These are phyloP conservation scores for Exophiala sp. DNA, from an alignment of 2,329 filamentous ascomycete species.

Conservation along the genomic window DNA sequence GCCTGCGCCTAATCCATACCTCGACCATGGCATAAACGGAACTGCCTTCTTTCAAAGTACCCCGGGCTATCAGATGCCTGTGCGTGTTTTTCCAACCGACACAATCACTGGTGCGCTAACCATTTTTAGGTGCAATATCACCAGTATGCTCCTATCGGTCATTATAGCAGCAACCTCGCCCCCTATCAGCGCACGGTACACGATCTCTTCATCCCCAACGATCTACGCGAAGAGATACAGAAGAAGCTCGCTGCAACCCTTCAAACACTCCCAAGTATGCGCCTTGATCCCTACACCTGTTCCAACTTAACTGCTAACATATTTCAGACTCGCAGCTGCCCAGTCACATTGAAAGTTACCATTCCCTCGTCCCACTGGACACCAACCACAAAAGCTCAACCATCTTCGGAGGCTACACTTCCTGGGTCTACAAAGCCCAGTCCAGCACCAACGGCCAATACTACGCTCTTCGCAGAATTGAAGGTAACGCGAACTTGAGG, in stretches of 20 bases:
- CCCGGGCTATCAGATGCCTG: constrained; percentile 58
- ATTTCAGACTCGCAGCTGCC: constrained; percentile 61
- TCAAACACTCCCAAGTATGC: constrained; percentile 74
- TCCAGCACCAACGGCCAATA: constrained; percentile 81
- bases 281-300: constrained; percentile 14
- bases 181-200: constrained; percentile 81
- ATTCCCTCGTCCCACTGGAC: constrained; percentile 86
- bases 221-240: constrained; percentile 79
- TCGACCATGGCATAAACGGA: constrained; percentile 57
- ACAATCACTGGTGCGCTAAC: constrained; percentile 2
- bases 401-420: constrained; percentile 72
- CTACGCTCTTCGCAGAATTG: constrained; percentile 81
- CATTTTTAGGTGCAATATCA: constrained; percentile 71
- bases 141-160: constrained; percentile 79
- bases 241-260: constrained; percentile 79
- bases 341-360: constrained; percentile 73
- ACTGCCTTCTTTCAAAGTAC: constrained; percentile 61
- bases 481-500: constrained; percentile 49
- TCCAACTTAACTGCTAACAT: constrained; percentile 14
- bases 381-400: constrained; percentile 70
- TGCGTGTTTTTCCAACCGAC: constrained; percentile 33
- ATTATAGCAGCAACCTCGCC: constrained; percentile 72
- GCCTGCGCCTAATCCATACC: constrained; percentile 64
- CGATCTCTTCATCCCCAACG: constrained; percentile 87
- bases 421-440: constrained; percentile 91